Base-by-base conservation (phyloP, 441 rosid species). In the Raphanus hybrid region DNA sequence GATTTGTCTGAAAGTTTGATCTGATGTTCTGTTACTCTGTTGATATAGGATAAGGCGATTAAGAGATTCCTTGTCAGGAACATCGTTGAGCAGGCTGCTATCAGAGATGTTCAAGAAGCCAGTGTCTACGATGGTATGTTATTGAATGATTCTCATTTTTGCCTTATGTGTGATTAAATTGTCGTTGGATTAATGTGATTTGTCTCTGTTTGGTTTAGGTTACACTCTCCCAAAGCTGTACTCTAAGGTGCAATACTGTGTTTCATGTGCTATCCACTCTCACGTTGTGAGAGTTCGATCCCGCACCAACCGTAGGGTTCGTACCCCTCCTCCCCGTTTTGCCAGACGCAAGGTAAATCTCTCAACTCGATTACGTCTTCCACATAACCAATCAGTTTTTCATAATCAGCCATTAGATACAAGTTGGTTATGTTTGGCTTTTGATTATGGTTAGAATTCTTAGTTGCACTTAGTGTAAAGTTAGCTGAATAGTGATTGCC, bases 11-110 rank as follows among this genome's bases (percentile, higher is more conserved):
- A 11, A 8, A 5, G 16, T 6, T 9, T 32, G 29, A 45, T 34
- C 41, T 67, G 62, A 35, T 18, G 10, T 52, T 52, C 20, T 0
- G 20, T 50, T 50, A 6, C 0, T 41, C 20, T 5, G 23, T 52
- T 32, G 41, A 0, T 43, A 41, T 66, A 90, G 97, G 98, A 96
- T 59, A 96, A 96, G 85, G 92, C 98, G 0, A 92, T 93, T 54
- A 96, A 96, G 89, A 92, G 99, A 79, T 92, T 93, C 74, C 82
- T 93, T 5, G 98, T 89, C 71, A 93, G 97, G 88, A 96, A 93
- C 91, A 96, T 96, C 7, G 98, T 91, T 5, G 97, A 96, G 74
- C 99, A 93, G 35, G 99, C 98, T 62, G 98, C 95, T 0, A 97
- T 95, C 2, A 91, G 99, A 78, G 98, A 93, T 71, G 92, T 95